Base-by-base conservation (phyloP, 1,284 basidiomycete genomes). In the Ustilago esculenta region DNA sequence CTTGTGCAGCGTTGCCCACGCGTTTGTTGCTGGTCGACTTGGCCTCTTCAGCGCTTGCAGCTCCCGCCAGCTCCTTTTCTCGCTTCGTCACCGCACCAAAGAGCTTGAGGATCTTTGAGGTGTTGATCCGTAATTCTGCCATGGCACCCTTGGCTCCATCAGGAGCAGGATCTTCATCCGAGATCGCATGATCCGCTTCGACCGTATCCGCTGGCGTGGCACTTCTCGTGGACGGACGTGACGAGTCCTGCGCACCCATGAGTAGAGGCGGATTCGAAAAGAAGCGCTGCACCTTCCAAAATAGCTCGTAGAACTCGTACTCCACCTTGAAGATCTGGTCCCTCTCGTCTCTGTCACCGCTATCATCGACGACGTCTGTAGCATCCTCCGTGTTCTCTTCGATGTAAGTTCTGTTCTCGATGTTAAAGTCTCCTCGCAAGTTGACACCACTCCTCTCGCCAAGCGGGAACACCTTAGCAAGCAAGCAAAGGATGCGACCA, bases 371-470 rank as follows among this genome's bases (percentile, higher is more conserved):
- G 9, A 61, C 65, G 1, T 58, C 68, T 3, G 30, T 40, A 6
- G 20, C 30, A 1, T 59, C 47, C 18, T 72, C 47, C 5, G 39
- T 37, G 12, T 51, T 67, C 0, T 75, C 66, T 18, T 70, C 72
- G 45, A 68, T 61, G 33, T 41, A 18, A 2, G 77, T 82, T 11
- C 73, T 71, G 84, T 54, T 92, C 86, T 11, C 92, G 87, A 82
- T 90, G 89, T 83, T 83, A 64, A 83, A 84, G 25, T 92, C 91
- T 54, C 93, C 93, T 35, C 91, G 85, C 64, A 94, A 82, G 81
- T 95, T 95, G 40, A 95, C 92, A 32, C 92, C 92, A 80, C 91
- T 93, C 42, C 92, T 85, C 81, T 95, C 92, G 2, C 90, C 90
- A 9, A 95, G 83, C 4, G 92, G 91, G 76, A 94, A 94, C 1